phyloP scores from a whole-genome alignment of 2,329 filamentous ascomycete species.

The Ascochyta koolunga region DNA sequence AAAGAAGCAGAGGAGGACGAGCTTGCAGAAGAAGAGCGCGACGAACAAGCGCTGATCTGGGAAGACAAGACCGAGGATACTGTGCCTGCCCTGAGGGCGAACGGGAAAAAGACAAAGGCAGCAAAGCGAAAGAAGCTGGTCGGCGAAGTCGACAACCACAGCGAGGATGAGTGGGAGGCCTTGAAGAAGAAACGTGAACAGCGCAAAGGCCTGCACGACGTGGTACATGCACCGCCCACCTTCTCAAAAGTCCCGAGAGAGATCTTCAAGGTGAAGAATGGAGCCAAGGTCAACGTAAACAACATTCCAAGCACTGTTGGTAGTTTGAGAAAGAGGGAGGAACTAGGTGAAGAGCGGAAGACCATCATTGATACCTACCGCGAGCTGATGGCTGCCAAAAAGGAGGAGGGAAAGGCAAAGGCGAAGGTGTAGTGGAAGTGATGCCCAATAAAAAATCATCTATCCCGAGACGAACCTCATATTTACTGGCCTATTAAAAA shows the following conservation, averaged over 20 bases:
- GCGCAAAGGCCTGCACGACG: constrained; percentile 62
- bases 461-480: too few relatives aligned
- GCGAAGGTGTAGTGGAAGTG: constrained; percentile 1
- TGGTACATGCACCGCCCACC: constrained; percentile 77
- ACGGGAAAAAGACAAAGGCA: constrained; percentile 59
- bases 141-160: constrained; percentile 58
- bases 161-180: constrained; percentile 79
- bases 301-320: constrained; percentile 73
- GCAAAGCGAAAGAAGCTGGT: constrained; percentile 59
- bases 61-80: constrained; percentile 68
- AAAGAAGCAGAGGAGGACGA: constrained; percentile 79
- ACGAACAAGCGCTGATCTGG: constrained; percentile 67
- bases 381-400: constrained; percentile 63
- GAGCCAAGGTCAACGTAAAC: constrained; percentile 69
- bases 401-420: constrained; percentile 11
- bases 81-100: constrained; percentile 50
- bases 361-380: constrained; percentile 78
- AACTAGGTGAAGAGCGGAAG: constrained; percentile 70
- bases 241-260: constrained; percentile 67
- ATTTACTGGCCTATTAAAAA: too few relatives aligned
- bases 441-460: constrained; percentile 2
- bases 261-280: constrained; percentile 69
- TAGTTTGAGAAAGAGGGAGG: constrained; percentile 74
- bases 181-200: constrained; percentile 64
- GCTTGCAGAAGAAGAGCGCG: constrained; percentile 67